Conservation (phyloP, 768 basidiomycete genomes). For the Floccularia luteovirens region DNA sequence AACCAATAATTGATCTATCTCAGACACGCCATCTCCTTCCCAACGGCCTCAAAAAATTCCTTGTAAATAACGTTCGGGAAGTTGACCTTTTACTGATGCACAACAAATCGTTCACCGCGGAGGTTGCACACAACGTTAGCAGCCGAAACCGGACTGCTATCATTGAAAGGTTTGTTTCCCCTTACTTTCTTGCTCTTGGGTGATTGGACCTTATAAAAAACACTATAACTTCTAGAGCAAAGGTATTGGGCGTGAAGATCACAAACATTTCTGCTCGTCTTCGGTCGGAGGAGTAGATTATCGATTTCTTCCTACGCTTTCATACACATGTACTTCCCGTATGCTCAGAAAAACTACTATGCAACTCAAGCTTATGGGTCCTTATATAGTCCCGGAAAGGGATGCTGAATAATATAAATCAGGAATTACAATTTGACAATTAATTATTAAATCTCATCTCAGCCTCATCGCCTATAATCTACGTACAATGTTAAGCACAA, state of each 20-base stretch:
- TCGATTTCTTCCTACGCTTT: conserved; percentile 27
- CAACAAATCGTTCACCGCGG: conserved; percentile 92
- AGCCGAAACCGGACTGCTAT: conserved; percentile 91
- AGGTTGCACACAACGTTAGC: conserved; percentile 95
- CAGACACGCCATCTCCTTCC: conserved; percentile 94
- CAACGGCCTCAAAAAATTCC: conserved; percentile 92
- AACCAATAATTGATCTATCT: conserved; percentile 4
- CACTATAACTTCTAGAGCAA: conserved; percentile 62
- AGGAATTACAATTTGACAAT: too few species aligned
- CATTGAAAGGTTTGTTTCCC: conserved; percentile 63
- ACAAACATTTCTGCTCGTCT: conserved; percentile 90
- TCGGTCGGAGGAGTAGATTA: conserved; percentile 84
- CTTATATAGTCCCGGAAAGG: not conserved
- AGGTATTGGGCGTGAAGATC: conserved; percentile 85
- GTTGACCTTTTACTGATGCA: conserved; percentile 96
- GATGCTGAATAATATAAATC: not conserved
- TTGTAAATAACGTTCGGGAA: conserved; percentile 91
- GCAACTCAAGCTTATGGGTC: conserved; percentile 19
- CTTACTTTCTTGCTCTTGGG: not conserved
- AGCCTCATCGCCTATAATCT: too few species aligned
- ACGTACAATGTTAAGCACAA: too few species aligned
- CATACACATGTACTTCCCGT: conserved; percentile 44
- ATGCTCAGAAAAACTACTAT: conserved; percentile 48
- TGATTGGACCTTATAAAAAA: conserved; percentile 6
- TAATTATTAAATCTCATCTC: too few species aligned